Evolutionary conservation across 1,284 basidiomycete genomes (phyloP).

Genomic region (Abortiporus biennis): DNA sequence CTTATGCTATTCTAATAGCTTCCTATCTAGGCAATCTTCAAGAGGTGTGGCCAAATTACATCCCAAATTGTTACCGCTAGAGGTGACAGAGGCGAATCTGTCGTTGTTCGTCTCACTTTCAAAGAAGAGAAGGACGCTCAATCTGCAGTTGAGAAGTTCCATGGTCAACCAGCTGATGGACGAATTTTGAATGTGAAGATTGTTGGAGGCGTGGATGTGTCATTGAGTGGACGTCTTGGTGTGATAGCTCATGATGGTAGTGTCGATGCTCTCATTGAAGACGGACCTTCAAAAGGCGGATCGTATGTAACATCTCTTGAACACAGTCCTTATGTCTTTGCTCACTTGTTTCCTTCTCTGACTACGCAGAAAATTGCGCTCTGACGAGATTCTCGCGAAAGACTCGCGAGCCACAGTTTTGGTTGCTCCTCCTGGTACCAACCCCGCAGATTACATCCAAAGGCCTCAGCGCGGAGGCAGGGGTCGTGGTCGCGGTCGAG

Average conservation of each 20-base stretch:
- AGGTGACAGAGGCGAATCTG: slow-evolving; percentile 34
- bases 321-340: neutral
- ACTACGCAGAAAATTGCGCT: slow-evolving; percentile 71
- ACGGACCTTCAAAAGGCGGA: slow-evolving; percentile 29
- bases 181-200: slow-evolving; percentile 62
- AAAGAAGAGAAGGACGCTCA: slow-evolving; percentile 59
- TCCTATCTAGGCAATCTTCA: slow-evolving; percentile 66
- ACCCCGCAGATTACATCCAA: slow-evolving; percentile 49
- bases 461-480: slow-evolving; percentile 24
- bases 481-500: slow-evolving; percentile 23
- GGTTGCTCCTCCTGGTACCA: slow-evolving; percentile 61
- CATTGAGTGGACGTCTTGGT: slow-evolving; percentile 48
- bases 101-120: slow-evolving; percentile 70
- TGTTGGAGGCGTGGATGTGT: slow-evolving; percentile 50
- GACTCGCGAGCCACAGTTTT: slow-evolving; percentile 68
- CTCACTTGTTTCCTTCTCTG: neutral
- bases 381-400: slow-evolving; percentile 65
- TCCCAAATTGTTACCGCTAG: too few relatives aligned
- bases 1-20: neutral
- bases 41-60: slow-evolving; percentile 67
- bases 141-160: slow-evolving; percentile 66
- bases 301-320: slow-evolving; percentile 44
- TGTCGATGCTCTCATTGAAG: slow-evolving; percentile 62
- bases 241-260: slow-evolving; percentile 56
- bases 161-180: slow-evolving; percentile 80